phyloP scores from a whole-genome alignment of 306 rosid species.

The Prunus kanzakura region DNA sequence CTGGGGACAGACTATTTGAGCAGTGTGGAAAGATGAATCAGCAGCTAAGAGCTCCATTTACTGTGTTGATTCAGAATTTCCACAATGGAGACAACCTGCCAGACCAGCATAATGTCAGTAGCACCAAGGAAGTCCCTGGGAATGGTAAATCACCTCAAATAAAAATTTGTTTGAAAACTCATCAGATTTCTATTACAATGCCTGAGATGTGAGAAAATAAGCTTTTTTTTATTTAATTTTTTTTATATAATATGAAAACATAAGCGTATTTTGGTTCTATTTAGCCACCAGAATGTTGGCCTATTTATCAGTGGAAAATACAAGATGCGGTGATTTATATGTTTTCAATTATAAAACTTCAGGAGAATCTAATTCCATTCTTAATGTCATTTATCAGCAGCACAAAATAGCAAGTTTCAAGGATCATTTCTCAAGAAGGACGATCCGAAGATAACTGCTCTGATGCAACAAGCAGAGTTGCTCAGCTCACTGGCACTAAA shows the following conservation, averaged over 20 bases:
- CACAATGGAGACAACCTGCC: conserved; percentile 45
- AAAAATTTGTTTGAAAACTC: conserved; percentile 13
- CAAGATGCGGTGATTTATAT: conserved; percentile 8
- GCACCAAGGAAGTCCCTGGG: conserved; percentile 37
- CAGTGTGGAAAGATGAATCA: conserved; percentile 48
- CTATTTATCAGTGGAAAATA: conserved; percentile 6
- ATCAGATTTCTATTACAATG: conserved; percentile 21
- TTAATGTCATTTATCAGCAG: conserved; percentile 39
- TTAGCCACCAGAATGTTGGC: conserved; percentile 19
- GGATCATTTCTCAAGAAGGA: conserved; percentile 82
- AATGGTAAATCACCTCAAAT: conserved; percentile 47
- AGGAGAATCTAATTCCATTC: conserved; percentile 18
- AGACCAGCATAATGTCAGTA: conserved; percentile 42
- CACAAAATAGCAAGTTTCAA: conserved; percentile 50
- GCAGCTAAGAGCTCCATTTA: conserved; percentile 69
- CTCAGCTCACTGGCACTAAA: conserved; percentile 83
- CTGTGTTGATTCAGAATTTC: conserved; percentile 77
- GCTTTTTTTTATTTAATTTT: neutral
- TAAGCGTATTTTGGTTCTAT: conserved; percentile 1
- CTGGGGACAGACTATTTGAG: conserved; percentile 58
- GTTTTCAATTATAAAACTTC: neutral
- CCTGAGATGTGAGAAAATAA: conserved; percentile 23
- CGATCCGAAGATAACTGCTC: conserved; percentile 73
- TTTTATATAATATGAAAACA: neutral
- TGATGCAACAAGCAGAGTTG: conserved; percentile 95